Evolutionary conservation across 176 grass and related monocot genomes (phyloP).

Genomic region (Coix lacrymajobi): DNA sequence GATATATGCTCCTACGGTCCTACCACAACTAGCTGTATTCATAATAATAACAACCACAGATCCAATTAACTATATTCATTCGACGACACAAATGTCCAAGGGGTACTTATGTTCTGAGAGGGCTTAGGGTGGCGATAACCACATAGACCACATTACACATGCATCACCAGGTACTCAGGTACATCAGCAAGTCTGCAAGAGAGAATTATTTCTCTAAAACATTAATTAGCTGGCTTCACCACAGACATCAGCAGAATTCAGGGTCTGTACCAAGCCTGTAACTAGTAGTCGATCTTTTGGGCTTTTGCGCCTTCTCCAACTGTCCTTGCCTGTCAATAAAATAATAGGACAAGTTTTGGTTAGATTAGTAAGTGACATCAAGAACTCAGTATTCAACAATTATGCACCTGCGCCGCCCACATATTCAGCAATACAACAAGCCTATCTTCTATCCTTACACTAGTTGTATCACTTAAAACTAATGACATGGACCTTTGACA

Average conservation of each 20-base stretch:
- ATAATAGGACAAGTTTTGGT: not conserved
- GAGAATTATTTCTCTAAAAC: not conserved
- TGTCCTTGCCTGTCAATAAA: not conserved
- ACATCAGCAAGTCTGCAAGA: not conserved
- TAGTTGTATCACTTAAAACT: not conserved
- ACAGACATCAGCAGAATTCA: not conserved
- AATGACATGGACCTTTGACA: not conserved
- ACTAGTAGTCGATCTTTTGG: not conserved
- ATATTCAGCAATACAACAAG: slow-evolving; percentile 3
- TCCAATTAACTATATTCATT: not conserved
- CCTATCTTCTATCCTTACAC: not conserved
- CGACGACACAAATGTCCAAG: not conserved
- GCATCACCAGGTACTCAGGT: not conserved
- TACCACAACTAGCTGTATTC: not conserved
- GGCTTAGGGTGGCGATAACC: not conserved
- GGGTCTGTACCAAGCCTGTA: not conserved
- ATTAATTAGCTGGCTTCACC: not conserved
- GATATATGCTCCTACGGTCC: not conserved
- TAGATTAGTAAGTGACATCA: not conserved
- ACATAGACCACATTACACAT: not conserved
- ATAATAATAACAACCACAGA: not conserved
- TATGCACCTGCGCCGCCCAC: not conserved
- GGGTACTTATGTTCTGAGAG: not conserved
- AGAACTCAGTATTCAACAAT: not conserved
- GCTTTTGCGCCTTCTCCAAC: not conserved